Evolutionary conservation across 805 yeast species (phyloP).

Genomic region (Danielia reshetovae): DNA sequence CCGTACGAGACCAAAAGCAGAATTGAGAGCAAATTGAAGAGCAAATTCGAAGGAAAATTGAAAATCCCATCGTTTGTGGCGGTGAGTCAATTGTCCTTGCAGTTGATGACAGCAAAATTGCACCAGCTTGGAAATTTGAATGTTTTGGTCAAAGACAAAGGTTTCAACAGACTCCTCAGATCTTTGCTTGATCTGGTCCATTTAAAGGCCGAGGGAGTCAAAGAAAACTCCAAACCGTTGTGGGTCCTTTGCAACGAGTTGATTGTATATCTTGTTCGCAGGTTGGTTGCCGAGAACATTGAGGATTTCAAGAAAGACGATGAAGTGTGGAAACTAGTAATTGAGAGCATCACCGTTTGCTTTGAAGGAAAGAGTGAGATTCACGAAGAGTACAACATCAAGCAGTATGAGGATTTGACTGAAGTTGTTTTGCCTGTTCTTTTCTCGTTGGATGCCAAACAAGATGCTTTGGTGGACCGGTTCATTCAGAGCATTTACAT

Average conservation of each 20-base stretch:
- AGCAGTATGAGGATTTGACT: constrained; percentile 42
- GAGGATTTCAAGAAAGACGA: constrained; percentile 8
- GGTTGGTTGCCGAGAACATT: constrained; percentile 20
- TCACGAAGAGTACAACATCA: constrained; percentile 43
- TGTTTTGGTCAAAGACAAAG: constrained; percentile 40
- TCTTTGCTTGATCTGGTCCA: constrained; percentile 52
- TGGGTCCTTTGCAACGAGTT: constrained; percentile 53
- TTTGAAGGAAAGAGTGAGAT: constrained; percentile 29
- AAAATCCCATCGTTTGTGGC: constrained; percentile 65
- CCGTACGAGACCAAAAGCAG: constrained; percentile 61
- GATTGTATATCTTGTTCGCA: constrained; percentile 31
- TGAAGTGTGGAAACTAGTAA: constrained; percentile 39
- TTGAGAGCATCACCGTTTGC: constrained; percentile 39
- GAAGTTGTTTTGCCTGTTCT: constrained; percentile 39
- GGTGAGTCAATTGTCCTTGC: constrained; percentile 46
- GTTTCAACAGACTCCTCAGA: constrained; percentile 42
- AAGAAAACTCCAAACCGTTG: constrained; percentile 28
- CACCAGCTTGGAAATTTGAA: constrained; percentile 22
- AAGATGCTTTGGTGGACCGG: constrained; percentile 29
- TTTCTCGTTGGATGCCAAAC: constrained; percentile 10
- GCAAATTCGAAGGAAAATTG: constrained; percentile 28
- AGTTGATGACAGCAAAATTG: constrained; percentile 38
- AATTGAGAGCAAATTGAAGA: constrained; percentile 50
- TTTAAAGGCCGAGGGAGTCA: constrained; percentile 36
- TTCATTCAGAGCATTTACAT: constrained; percentile 51